Evolutionary conservation across 306 rosid species (phyloP).

Genomic region (Trifolium repens): DNA sequence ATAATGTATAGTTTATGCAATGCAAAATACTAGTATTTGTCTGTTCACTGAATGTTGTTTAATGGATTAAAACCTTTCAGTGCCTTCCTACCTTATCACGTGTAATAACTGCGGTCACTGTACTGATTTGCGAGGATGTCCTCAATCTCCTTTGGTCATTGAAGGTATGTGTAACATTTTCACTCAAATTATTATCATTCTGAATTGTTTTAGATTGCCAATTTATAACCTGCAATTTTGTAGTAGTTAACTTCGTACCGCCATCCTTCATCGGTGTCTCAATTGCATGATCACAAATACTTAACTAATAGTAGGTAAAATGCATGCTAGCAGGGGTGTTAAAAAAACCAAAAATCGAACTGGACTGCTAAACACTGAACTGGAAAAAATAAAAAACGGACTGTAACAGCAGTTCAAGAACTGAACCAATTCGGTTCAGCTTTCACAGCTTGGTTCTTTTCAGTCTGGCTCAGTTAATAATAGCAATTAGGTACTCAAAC

Average conservation of each 20-base stretch:
- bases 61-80: slow-evolving; percentile 51
- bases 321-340: neutral
- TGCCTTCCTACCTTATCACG: slow-evolving; percentile 76
- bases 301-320: neutral
- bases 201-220: slow-evolving; percentile 1
- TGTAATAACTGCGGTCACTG: slow-evolving; percentile 92
- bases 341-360: no score
- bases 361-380: no score
- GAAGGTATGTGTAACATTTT: slow-evolving; percentile 62
- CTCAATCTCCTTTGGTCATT: slow-evolving; percentile 67
- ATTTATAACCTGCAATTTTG: slow-evolving; percentile 26
- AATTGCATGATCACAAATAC: neutral
- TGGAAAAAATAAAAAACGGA: no score
- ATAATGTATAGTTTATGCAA: neutral
- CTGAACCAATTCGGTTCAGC: no score
- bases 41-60: slow-evolving; percentile 13
- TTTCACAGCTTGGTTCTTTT: no score
- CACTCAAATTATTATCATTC: slow-evolving; percentile 18
- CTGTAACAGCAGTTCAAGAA: no score
- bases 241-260: neutral
- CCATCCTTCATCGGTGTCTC: slow-evolving; percentile 4
- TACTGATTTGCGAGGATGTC: slow-evolving; percentile 84
- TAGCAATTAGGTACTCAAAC: no score
- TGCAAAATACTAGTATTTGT: slow-evolving; percentile 16
- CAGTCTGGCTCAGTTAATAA: no score